phyloP scores from a whole-genome alignment of 2,329 filamentous ascomycete genomes.

The Cercospora sp. region DNA sequence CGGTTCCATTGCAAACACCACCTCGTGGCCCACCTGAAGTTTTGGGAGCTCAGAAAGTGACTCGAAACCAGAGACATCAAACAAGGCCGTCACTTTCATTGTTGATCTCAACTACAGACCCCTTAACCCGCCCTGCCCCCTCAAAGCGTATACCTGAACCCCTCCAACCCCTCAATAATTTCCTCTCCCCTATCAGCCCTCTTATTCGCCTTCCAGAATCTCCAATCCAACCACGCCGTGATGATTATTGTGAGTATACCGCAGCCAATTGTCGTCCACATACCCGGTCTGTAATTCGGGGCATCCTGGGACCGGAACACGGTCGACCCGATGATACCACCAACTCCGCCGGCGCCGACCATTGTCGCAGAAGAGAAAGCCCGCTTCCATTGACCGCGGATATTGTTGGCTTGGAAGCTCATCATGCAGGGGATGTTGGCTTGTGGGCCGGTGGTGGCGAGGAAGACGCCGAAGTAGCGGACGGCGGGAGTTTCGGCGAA shows the following conservation, averaged over 20 bases:
- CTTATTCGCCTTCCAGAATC: constrained; percentile 40
- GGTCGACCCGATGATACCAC: constrained; percentile 60
- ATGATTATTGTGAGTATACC: constrained; percentile 34
- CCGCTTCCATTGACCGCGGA: constrained; percentile 85
- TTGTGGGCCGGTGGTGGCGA: constrained; percentile 38
- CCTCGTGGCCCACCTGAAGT: no score
- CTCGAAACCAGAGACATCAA: no score
- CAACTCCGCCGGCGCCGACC: constrained; percentile 73
- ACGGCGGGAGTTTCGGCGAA: constrained; percentile 33
- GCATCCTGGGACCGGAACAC: constrained; percentile 40
- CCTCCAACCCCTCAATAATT: constrained; percentile 38
- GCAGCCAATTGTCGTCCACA: constrained; percentile 36
- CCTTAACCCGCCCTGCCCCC: no score
- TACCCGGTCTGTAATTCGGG: constrained; percentile 38
- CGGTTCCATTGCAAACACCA: no score
- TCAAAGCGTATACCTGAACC: constrained; percentile 38
- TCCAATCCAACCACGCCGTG: constrained; percentile 33
- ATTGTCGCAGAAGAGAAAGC: constrained; percentile 75
- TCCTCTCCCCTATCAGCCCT: constrained; percentile 39
- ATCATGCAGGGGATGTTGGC: constrained; percentile 69
- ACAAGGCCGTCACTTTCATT: no score
- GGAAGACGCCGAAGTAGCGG: constrained; percentile 42
- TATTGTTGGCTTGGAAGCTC: constrained; percentile 84
- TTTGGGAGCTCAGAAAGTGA: no score
- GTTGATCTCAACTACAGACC: no score